Base-by-base conservation (phyloP, 176 grass and related monocot genomes). In the Olyra latifolia region DNA sequence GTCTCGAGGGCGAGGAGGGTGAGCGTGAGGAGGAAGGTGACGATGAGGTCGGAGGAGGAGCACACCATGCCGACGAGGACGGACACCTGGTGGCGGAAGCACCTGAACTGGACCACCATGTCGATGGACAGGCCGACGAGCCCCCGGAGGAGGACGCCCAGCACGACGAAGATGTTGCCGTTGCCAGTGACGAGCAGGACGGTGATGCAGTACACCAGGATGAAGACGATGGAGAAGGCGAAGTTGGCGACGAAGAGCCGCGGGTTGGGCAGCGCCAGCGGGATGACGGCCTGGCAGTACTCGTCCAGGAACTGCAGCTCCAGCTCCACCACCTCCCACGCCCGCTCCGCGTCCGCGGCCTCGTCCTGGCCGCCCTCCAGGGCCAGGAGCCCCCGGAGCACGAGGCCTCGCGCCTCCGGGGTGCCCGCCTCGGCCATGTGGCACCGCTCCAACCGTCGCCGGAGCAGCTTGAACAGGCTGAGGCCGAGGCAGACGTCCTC, bases 231-330 rank as follows among this genome's bases (percentile, higher is more conserved):
- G 71, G 81, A 83, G 49, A 35, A 75, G 48, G 3, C 2, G 8
- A 83, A 83, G 71, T 75, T 83, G 61, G 71, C 39, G 23, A 57
- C 0, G 81, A 83, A 83, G 47, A 83, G 16, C 16, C 0, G 0
- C 0, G 60, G 81, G 9, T 16, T 44, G 20, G 81, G 70, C n/a
- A 83, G 71, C 23, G 81, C 81, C 60, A 83, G 23, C n/a, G 81
- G 70, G 60, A 83, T 75, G 46, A 75, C 16, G n/a, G 81, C 81
- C 24, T 83, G 81, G 71, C 75, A 83, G 81, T 83, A 83, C 81
- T 83, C 81, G 0, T 56, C 47, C 22, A 83, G 14, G 71, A 83
- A 83, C 5, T 27, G 74, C 0, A 83, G 46, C 60, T 83, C 81
- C 23, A 56, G 48, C n/a, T 83, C 81, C 71, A 66, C 60, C 71